Evolutionary conservation across 768 basidiomycete species (phyloP), one percentile per base, ranked within the genome.

Genomic region (Russula sp.): DNA sequence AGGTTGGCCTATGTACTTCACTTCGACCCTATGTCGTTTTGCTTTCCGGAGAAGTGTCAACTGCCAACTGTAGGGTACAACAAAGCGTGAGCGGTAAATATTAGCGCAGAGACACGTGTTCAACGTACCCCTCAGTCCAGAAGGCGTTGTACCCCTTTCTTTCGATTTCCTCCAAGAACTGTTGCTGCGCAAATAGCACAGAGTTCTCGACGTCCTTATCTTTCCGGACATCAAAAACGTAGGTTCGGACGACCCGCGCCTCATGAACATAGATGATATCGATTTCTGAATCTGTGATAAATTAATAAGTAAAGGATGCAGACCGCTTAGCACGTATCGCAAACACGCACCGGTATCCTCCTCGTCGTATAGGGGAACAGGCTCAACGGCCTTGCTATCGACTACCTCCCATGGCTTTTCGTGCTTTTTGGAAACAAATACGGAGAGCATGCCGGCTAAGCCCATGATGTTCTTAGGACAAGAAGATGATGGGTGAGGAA

Each of bases 341-440:
- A 2, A 30, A 71, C 13, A 66, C 79, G 53, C 63, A 85, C 84
- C 84, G 66, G 28, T 5, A 5, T 87, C 83, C 58, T 77, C 75
- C 28, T 84, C 84, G 67, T 83, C 81, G 73, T 84, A 88, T 73
- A 81, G 83, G 20, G 82, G 78, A 16, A 90, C 81, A 28, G 89
- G 85, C 52, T 85, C 81, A 55, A 92, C 83, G 36, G 77, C 74
- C 70, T 81, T 83, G 71, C 79, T 84, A 63, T 85, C 84, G 32
- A 90, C 86, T 48, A 91, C 89, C 76, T 92, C 90, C 90, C 90
- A 92, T 42, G 88, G 83, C 10, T 76, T 76, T 70, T 87, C 83
- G 34, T 69, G 66, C 66, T 79, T 82, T 64, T 83, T 79, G 65
- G 83, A 80, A 69, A 87, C 81, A 66, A 76, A 76, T 71, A 72